Evolutionary conservation across 108 stramenopile species (phyloP).

Genomic region (Fragilaria crotonensis): DNA sequence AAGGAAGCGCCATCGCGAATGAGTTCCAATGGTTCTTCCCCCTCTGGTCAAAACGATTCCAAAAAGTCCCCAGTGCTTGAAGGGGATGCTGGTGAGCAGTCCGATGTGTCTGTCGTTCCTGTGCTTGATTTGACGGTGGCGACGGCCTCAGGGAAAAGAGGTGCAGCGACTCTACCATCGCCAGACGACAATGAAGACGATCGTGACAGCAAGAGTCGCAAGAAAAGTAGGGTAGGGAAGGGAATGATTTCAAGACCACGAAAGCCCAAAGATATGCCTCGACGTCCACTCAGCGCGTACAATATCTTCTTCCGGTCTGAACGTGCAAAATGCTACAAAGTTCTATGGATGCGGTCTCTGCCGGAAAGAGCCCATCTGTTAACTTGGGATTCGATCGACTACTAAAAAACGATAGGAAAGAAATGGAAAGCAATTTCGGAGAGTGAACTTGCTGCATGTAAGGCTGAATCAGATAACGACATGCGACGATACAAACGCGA

Average conservation of each 20-base stretch:
- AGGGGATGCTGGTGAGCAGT: no score
- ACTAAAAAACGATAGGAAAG: conserved; percentile 18
- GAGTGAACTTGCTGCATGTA: conserved; percentile 1
- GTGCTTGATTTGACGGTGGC: no score
- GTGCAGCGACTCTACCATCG: no score
- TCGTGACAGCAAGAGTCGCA: no score
- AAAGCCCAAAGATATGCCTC: not conserved
- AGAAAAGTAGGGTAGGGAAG: no score
- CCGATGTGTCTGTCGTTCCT: no score
- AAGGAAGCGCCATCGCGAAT: no score
- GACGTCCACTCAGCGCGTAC: not conserved
- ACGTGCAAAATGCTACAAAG: not conserved
- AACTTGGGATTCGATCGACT: conserved; percentile 1
- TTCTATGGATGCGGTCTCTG: not conserved
- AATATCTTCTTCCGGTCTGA: not conserved
- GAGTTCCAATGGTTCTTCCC: no score
- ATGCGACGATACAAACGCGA: conserved; percentile 15
- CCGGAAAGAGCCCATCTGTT: not conserved
- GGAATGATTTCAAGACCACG: not conserved
- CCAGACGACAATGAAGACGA: no score
- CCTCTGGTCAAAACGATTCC: no score
- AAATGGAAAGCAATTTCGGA: conserved; percentile 6
- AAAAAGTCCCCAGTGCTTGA: no score
- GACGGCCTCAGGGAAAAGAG: no score
- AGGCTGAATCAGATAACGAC: conserved; percentile 13